Base-by-base conservation (phyloP, 192 early-diverging fungal species). In the Umbelopsis vinacea region DNA sequence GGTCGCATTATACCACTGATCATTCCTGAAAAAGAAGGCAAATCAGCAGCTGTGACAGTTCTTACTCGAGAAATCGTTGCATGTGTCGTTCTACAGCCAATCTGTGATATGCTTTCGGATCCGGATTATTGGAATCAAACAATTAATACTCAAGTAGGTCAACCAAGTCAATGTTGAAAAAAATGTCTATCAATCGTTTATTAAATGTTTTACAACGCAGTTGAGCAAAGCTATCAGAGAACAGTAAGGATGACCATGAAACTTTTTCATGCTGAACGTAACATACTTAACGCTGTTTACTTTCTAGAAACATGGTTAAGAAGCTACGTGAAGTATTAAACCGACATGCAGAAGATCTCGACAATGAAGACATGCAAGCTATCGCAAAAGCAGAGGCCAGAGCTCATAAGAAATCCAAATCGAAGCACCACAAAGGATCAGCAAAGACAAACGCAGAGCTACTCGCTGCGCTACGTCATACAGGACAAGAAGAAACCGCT, bases 61-160 rank as follows among this genome's bases (percentile, higher is more conserved):
- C 66, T 97, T 15, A 71, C 96, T 3, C 79, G 94, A 12, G 96
- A 98, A 75, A 77, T 98, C 10, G 67, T 96, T 11, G 81, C 83
- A 0, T 87, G 89, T 12, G 83, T 89, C 0, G 76, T 97, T 9
- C 50, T 98, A 8, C 83, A 86, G 29, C 93, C 94, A 1, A 54
- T 92, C 0, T 70, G 96, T 26, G 78, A 88, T 19, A 83, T 85
- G 43, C 46, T 96, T 33, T 82, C 90, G 0, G 95, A 97, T 52
- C 92, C 95, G 1, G 95, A 97, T 77, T 96, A 89, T 47, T 90
- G 92, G 85, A 96, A 97, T 77, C 89, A 93, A 71, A 84, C 88
- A 17, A 77, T 97, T n/a, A 90, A 92, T 40, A 71, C 79, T 14
- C 86, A 90, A 78, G 84, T 86, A 82, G 72, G 84, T 71, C 19